phyloP scores from a whole-genome alignment of 257 asterid species.

The Vinca minor region DNA sequence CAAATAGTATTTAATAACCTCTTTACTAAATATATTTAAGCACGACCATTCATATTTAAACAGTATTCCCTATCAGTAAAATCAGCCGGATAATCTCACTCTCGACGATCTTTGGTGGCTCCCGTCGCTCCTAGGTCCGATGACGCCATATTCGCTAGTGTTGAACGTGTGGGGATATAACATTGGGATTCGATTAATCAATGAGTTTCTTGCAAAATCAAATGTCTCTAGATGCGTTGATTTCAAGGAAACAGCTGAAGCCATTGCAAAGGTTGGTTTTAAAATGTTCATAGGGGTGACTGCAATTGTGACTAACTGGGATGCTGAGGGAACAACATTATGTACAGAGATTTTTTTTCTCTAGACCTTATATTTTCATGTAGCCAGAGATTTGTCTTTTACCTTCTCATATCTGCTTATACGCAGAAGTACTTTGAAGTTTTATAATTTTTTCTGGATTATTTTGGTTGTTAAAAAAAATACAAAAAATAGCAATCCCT shows the following conservation, averaged over 20 bases:
- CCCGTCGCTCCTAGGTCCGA: constrained; percentile 41
- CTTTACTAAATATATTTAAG: no score
- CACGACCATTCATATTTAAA: no score
- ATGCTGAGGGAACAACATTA: constrained; percentile 73
- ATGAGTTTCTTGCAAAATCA: constrained; percentile 88
- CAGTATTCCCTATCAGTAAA: no score
- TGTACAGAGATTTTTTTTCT: constrained; percentile 16
- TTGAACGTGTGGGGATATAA: constrained; percentile 72
- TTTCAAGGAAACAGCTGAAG: constrained; percentile 95
- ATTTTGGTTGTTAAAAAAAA: background rate
- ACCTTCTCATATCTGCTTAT: background rate
- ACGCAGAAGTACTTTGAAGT: background rate
- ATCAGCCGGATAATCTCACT: no score
- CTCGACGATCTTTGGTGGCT: background rate
- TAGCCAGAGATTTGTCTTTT: background rate
- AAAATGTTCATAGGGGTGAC: constrained; percentile 88
- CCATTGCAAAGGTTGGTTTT: constrained; percentile 93
- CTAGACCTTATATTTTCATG: background rate
- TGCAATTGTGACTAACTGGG: constrained; percentile 80
- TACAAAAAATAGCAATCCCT: no score
- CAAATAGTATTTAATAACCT: no score
- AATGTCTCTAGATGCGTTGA: constrained; percentile 83
- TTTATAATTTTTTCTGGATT: background rate
- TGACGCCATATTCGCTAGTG: constrained; percentile 43
- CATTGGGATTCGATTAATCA: constrained; percentile 76